Conservation (phyloP, 257 asterid species). For the Fraxinus excelsior region DNA sequence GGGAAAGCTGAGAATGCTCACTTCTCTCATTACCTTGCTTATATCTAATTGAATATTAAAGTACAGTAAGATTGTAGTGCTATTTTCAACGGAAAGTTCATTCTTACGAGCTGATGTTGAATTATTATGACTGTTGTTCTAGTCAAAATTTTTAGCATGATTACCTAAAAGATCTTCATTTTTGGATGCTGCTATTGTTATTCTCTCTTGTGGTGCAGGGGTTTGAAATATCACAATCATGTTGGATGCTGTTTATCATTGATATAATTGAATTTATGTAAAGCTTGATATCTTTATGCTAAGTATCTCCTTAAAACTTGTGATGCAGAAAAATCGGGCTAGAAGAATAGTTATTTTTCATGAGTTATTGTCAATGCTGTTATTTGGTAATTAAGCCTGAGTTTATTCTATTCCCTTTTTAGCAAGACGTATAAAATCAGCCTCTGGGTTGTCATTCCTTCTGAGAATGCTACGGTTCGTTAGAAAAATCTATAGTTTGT, state of each 20-base stretch:
- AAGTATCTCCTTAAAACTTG: neutral
- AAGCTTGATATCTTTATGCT: neutral
- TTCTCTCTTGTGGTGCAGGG: neutral
- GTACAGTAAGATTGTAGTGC: neutral
- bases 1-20: neutral
- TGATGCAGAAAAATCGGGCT: neutral
- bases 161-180: neutral
- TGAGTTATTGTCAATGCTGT: neutral
- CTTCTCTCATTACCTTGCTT: neutral
- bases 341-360: neutral
- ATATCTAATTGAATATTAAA: neutral
- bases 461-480: neutral
- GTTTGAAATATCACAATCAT: neutral
- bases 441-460: neutral
- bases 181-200: neutral
- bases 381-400: neutral
- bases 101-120: neutral
- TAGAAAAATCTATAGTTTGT: neutral
- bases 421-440: neutral
- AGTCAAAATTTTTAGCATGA: neutral
- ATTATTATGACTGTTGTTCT: neutral
- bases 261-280: neutral
- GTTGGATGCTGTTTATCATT: neutral
- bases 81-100: neutral
- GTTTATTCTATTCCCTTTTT: neutral